Base-by-base conservation (phyloP, 2,329 filamentous ascomycete species). In the Penicillium hordei region DNA sequence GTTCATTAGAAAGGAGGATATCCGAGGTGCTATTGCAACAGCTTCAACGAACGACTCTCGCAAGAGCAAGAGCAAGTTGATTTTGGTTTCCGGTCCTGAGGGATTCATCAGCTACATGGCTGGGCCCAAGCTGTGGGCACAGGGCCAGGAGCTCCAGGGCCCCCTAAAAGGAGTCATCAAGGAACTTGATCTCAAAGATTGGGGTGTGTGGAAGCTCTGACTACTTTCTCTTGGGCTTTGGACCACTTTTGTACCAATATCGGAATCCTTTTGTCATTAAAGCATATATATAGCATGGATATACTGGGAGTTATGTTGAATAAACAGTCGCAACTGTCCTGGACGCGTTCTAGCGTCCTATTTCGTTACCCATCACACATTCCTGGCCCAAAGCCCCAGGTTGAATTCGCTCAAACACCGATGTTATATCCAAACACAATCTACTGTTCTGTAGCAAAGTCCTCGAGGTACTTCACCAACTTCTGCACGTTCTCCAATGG, bases 31-130 rank as follows among this genome's bases (percentile, higher is more conserved):
- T 48, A 65, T 71, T 59, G 56, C 69, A n/a, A 65, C 69, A 19
- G 52, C 52, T 19, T 56, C 45, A 52, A 21, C 59, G 6, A 73
- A 69, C 48, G 52, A 61, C 7, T 69, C 74, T 43, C 62, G 65
- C 43, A 66, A 70, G 44, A 68, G 68, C 62, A 71, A 72, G 59
- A 68, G 68, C 62, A 71, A 72, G 59, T 72, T 96, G 21, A 79
- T 97, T n/a, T 80, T 96, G 55, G 84, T 97, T 1, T 96, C 92
- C 0, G 94, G 94, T 0, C 93, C 94, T 0, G 91, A 96, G 53
- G 93, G 94, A 0, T 97, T 97, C 75, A 83, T 97, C 39, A 83
- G 84, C 43, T 83, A 89, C 62, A 90, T 89, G 76, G 91, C 91
- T 2, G 93, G 94, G 1, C 80, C 86, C 10, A 96, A 96, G 60